phyloP scores from a whole-genome alignment of 257 asterid genomes.

The Petunia axillaris region DNA sequence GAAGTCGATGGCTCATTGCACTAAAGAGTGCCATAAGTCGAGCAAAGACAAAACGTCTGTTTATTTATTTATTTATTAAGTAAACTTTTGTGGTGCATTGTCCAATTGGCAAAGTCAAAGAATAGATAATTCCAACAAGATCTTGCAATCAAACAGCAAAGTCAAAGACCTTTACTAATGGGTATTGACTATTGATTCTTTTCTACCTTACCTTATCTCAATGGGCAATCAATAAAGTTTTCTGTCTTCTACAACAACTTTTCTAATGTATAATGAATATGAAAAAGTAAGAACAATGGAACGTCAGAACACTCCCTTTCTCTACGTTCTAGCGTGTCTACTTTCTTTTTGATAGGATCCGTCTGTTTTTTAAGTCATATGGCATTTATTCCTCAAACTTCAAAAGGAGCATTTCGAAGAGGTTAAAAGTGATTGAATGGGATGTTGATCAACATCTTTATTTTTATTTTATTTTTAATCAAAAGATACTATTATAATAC shows the following conservation, averaged over 20 bases:
- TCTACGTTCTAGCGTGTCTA: neutral
- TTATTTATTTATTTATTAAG: no score
- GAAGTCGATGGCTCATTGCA: neutral
- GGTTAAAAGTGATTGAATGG: no score
- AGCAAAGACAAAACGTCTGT: neutral
- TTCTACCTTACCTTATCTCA: neutral
- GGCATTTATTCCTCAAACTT: neutral
- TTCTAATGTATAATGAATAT: neutral
- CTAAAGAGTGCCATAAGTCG: neutral
- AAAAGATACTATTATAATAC: no score
- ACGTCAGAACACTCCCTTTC: neutral
- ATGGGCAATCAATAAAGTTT: slow-evolving; percentile 1
- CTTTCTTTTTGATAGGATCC: no score
- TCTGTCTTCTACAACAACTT: neutral
- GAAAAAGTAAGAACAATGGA: no score
- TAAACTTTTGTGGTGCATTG: neutral
- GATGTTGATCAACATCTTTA: no score
- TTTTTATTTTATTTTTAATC: no score
- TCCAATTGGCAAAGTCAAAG: neutral
- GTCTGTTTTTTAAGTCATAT: neutral
- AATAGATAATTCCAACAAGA: neutral
- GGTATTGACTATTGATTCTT: neutral
- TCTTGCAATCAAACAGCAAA: neutral
- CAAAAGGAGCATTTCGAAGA: no score
- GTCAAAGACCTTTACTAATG: neutral